These are phyloP conservation scores for Mortierella sp. DNA, from an alignment of 371 early-diverging fungal genomes.

Conservation along the genomic window DNA sequence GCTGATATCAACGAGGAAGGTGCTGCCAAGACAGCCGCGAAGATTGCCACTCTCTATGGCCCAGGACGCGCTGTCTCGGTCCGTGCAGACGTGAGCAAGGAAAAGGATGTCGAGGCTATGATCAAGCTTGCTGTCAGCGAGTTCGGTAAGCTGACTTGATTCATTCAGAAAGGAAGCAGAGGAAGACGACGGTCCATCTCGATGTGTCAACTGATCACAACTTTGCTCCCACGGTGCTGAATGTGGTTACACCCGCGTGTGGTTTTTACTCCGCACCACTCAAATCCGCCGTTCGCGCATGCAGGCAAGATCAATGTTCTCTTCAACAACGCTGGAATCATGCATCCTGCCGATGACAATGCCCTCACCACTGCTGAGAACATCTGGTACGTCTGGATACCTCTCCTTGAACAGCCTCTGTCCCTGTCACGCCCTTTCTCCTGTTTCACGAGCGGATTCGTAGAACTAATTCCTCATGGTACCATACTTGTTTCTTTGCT, in stretches of 20 bases:
- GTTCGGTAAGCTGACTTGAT: slow-evolving; percentile 63
- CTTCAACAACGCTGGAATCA: slow-evolving; percentile 94
- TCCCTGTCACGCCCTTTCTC: neutral
- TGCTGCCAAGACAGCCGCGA: slow-evolving; percentile 59
- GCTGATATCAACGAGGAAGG: slow-evolving; percentile 81
- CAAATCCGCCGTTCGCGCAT: too few relatives aligned
- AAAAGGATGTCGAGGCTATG: slow-evolving; percentile 75
- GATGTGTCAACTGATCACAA: slow-evolving; percentile 22
- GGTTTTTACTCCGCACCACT: neutral
- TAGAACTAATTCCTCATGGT: neutral
- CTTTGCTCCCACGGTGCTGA: slow-evolving; percentile 1
- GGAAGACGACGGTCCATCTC: neutral
- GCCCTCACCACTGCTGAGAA: slow-evolving; percentile 81
- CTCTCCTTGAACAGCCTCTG: neutral
- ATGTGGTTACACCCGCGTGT: neutral
- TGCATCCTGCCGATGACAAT: slow-evolving; percentile 89
- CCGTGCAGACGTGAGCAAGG: slow-evolving; percentile 78
- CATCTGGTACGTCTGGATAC: slow-evolving; percentile 69
- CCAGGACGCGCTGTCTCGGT: slow-evolving; percentile 59
- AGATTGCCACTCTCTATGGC: slow-evolving; percentile 58
- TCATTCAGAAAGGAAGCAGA: neutral
- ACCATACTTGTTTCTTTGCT: neutral
- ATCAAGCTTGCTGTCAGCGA: slow-evolving; percentile 74
- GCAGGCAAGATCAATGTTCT: slow-evolving; percentile 78
- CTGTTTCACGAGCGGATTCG: neutral